Evolutionary conservation across 192 early-diverging fungal genomes (phyloP), one percentile per base, ranked within the genome.

Genomic region (Backusella macrospora): DNA sequence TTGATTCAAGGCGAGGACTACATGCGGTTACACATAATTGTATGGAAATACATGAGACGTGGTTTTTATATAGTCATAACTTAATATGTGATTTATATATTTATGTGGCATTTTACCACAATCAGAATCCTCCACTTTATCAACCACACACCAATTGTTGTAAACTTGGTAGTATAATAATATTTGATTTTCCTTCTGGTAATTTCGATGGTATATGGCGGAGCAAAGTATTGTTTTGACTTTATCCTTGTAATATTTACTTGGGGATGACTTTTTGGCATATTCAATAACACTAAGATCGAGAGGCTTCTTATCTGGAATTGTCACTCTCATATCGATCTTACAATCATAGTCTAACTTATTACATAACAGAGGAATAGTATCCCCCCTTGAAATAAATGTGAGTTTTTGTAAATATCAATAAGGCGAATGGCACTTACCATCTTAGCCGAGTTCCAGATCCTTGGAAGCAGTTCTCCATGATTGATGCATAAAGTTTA

Each of bases 221-320:
- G 63, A 65, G 5, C 37, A 16, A n/a, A 65, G n/a, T 1, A 65
- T 38, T 39, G 63, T 38, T n/a, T 65, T 65, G 4, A 65, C 38
- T n/a, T 65, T 65, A n/a, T 65, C 63, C 16, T 65, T 65, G 8
- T 65, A 65, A 18, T 65, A 65, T 40, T 65, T 65, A 40, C 8
- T 39, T 39, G 3, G 4, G 14, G 63, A 65, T n/a, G 16, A 2
- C 0, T n/a, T 65, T n/a, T 65, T 65, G 3, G 63, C 37, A 18
- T 65, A 65, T 65, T 65, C 63, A 4, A 16, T 38, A 39, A 18
- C 37, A 39, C 63, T 65, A n/a, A 65, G 16, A 65, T 65, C 63
- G 7, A 40, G 5, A 18, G 15, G 5, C 0, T 4, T 18, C 38
- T 65, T 65, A 10, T 4, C 5, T 0, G 37, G 38, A 65, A 65